Conservation (phyloP, 345 rosid species). For the Gossypium anomalum region DNA sequence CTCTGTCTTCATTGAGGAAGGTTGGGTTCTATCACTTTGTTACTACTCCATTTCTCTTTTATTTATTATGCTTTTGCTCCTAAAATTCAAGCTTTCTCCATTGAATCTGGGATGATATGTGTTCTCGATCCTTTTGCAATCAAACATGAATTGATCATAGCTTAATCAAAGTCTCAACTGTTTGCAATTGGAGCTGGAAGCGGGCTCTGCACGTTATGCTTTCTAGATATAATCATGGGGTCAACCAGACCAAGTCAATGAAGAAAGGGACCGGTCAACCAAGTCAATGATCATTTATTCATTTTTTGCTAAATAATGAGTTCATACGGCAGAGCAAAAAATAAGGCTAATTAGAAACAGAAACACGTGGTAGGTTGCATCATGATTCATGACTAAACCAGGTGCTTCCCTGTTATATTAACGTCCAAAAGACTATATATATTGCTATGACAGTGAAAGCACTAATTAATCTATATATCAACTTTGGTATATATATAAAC, state of each 20-base stretch:
- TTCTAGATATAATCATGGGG: conserved; percentile 18
- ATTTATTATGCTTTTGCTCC: background rate
- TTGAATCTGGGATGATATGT: background rate
- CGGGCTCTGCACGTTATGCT: background rate
- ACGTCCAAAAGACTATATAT: background rate
- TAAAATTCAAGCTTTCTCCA: background rate
- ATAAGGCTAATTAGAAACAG: background rate
- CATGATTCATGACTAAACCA: conserved; percentile 12
- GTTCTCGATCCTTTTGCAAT: background rate
- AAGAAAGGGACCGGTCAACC: conserved; percentile 36
- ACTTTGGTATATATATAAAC: no score
- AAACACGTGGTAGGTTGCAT: background rate
- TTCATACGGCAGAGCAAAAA: background rate
- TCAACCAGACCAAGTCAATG: conserved; percentile 34
- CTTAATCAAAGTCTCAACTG: background rate
- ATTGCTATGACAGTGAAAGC: background rate
- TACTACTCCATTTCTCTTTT: background rate
- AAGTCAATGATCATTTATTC: conserved; percentile 22
- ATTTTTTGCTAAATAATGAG: background rate
- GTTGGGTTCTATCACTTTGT: conserved; percentile 27
- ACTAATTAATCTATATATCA: background rate
- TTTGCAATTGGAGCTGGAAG: background rate
- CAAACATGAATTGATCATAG: background rate
- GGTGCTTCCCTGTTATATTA: background rate
- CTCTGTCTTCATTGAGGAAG: conserved; percentile 87